phyloP scores from a whole-genome alignment of 208 protist genomes.

The Zelonia costaricensis region DNA sequence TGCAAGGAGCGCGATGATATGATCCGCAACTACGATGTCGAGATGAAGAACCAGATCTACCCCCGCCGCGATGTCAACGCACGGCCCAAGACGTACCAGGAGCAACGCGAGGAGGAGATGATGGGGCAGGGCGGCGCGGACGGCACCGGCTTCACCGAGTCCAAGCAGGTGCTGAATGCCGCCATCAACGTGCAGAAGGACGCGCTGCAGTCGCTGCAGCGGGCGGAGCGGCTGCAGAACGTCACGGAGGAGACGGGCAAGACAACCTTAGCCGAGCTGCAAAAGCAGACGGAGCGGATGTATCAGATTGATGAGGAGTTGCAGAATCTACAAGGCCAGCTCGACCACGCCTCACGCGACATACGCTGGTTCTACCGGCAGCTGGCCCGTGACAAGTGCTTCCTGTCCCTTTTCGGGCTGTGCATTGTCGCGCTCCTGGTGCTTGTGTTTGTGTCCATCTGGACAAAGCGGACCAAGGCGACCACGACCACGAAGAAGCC shows the following conservation, averaged over 20 bases:
- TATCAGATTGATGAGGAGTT: slow-evolving; percentile 86
- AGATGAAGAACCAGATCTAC: slow-evolving; percentile 83
- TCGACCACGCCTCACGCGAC: slow-evolving; percentile 73
- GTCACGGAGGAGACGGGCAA: slow-evolving; percentile 76
- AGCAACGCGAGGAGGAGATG: slow-evolving; percentile 66
- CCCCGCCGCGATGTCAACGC: slow-evolving; percentile 8
- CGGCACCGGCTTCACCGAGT: slow-evolving; percentile 68
- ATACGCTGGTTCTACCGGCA: slow-evolving; percentile 80
- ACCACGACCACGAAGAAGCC: neutral
- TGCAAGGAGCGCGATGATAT: slow-evolving; percentile 59
- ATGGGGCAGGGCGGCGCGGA: slow-evolving; percentile 60
- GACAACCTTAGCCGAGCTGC: slow-evolving; percentile 55
- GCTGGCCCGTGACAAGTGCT: slow-evolving; percentile 78
- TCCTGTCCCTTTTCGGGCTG: slow-evolving; percentile 70
- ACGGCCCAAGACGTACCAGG: slow-evolving; percentile 53
- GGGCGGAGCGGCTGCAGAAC: slow-evolving; percentile 67
- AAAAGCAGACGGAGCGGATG: slow-evolving; percentile 77
- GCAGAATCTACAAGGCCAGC: slow-evolving; percentile 63
- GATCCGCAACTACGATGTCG: slow-evolving; percentile 55
- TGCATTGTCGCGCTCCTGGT: slow-evolving; percentile 58
- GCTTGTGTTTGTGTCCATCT: slow-evolving; percentile 79
- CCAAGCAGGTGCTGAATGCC: slow-evolving; percentile 66
- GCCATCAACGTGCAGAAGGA: slow-evolving; percentile 81
- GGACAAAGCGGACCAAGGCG: slow-evolving; percentile 60
- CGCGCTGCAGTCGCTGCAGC: slow-evolving; percentile 66